A percentile compares a stretch with the other conserved stretches of the same genome.
phyloP scores from a whole-genome alignment of 495 filamentous ascomycete species.

The Trichoderma asperelloides region DNA sequence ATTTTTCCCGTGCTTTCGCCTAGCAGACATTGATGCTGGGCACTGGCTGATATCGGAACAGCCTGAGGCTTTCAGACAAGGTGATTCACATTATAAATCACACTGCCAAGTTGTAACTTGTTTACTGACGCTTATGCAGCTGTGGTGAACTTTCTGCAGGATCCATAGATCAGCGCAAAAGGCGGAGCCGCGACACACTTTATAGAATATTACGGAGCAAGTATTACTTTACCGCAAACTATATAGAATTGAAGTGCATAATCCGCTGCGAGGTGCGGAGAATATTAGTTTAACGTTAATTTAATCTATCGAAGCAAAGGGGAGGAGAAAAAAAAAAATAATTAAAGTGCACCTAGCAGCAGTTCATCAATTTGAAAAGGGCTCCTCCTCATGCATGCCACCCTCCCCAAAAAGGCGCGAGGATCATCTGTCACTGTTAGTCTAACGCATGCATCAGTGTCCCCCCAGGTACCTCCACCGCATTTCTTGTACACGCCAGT shows the following conservation, averaged over 20 bases:
- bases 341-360: no score
- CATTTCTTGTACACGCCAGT: neutral
- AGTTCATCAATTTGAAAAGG: no score
- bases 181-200: neutral
- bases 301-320: no score
- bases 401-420: no score
- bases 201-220: neutral
- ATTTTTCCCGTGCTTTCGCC: conserved; percentile 77
- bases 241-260: no score
- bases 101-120: neutral
- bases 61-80: conserved; percentile 74
- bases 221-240: no score
- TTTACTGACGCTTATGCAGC: neutral
- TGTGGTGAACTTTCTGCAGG: neutral
- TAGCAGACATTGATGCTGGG: conserved; percentile 77
- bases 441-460: no score
- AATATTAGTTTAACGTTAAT: no score
- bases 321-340: no score
- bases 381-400: no score
- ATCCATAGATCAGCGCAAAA: neutral
- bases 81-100: conserved; percentile 37
- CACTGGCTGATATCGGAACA: conserved; percentile 96
- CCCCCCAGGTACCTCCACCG: neutral
- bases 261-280: no score
- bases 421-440: no score